Evolutionary conservation across 257 asterid species (phyloP).

Genomic region (Solanum megistacrolobum): DNA sequence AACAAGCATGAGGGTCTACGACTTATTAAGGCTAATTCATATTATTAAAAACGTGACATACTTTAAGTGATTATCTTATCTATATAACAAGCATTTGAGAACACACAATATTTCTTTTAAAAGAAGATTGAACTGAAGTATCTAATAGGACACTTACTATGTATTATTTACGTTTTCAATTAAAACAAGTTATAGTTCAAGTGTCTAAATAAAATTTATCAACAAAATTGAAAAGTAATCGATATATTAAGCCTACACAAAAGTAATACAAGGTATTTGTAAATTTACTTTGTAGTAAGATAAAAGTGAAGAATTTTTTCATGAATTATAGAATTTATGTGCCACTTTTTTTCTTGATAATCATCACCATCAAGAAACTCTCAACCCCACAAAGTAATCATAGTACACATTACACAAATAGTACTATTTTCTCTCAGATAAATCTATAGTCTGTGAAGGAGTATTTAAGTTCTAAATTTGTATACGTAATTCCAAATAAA

Average conservation of each 20-base stretch:
- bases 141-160: background rate
- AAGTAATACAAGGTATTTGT: too few relatives aligned
- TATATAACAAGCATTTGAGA: too few relatives aligned
- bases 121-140: background rate
- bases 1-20: background rate
- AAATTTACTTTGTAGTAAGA: background rate
- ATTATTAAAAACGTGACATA: background rate
- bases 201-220: background rate
- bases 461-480: background rate
- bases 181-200: rapidly evolving
- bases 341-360: background rate
- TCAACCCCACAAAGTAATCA: background rate
- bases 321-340: background rate
- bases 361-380: background rate
- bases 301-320: background rate
- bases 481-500: background rate
- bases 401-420: background rate
- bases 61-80: background rate
- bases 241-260: background rate
- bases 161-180: background rate
- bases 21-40: background rate
- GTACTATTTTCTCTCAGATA: background rate
- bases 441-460: background rate
- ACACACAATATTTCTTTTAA: background rate
- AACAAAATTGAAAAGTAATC: rapidly evolving